Percentiles rank a stretch among this genome's conserved stretches.
Conservation (phyloP, 148 eudicot species). For the Arctostaphylos glauca region DNA sequence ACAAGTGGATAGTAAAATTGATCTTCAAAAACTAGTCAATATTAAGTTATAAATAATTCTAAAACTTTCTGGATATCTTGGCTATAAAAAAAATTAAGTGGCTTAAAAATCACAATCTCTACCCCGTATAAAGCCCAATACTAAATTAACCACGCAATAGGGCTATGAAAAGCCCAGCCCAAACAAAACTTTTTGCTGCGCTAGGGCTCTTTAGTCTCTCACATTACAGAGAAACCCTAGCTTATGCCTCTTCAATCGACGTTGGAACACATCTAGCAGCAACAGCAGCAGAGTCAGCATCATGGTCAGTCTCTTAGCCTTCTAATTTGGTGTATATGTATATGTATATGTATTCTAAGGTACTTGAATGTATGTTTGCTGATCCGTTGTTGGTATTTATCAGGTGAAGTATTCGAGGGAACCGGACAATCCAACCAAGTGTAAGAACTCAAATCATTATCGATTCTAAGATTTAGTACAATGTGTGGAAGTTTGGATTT, state of each 20-base stretch:
- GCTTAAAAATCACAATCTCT: not conserved
- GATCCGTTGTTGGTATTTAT: not conserved
- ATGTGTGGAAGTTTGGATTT: not conserved
- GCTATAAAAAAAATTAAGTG: too few relatives aligned
- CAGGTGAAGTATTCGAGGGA: conserved; percentile 51
- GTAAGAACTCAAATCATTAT: conserved; percentile 14
- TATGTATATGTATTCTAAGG: not conserved
- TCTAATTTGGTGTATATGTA: not conserved
- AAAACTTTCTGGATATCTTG: too few relatives aligned
- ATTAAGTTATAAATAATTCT: too few relatives aligned
- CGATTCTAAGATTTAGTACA: not conserved
- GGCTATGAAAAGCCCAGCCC: not conserved
- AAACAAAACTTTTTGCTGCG: not conserved
- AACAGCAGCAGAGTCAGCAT: conserved; percentile 10
- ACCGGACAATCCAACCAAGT: conserved; percentile 45
- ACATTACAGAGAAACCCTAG: not conserved
- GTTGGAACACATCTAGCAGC: not conserved
- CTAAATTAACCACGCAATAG: too few relatives aligned
- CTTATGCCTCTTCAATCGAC: conserved; percentile 1
- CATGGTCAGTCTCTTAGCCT: conserved; percentile 19
- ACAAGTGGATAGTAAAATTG: too few relatives aligned
- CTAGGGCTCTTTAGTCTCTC: not conserved
- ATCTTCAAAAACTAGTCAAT: too few relatives aligned
- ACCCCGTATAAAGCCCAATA: not conserved
- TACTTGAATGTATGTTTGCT: not conserved